phyloP scores from a whole-genome alignment of 306 rosid species.

The Oemleria cerasiformis region DNA sequence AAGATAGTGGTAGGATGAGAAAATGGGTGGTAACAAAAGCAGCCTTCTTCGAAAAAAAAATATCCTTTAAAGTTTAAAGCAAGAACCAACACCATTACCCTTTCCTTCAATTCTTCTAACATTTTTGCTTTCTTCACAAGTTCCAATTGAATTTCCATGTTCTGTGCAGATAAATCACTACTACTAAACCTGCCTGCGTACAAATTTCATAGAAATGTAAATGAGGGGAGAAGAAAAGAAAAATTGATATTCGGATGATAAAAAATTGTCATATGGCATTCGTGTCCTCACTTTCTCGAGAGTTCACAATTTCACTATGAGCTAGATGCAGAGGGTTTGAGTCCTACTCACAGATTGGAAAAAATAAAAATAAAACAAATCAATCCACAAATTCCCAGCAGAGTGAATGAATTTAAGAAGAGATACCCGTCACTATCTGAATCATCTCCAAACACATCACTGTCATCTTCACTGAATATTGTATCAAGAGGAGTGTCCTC shows the following conservation, averaged over 20 bases:
- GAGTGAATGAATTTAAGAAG: conserved; percentile 14
- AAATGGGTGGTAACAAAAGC: background rate
- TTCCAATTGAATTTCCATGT: conserved; percentile 48
- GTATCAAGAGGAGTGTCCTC: conserved; percentile 48
- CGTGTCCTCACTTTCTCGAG: conserved; percentile 42
- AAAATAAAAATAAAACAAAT: conserved; percentile 22
- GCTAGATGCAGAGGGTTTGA: conserved; percentile 25
- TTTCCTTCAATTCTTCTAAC: conserved; percentile 60
- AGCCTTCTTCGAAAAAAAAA: conserved; percentile 1
- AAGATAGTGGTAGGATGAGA: background rate
- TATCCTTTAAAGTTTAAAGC: conserved; percentile 2
- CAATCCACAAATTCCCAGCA: conserved; percentile 17
- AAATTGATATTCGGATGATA: background rate
- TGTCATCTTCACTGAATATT: conserved; percentile 58
- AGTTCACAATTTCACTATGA: conserved; percentile 38
- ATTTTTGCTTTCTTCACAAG: conserved; percentile 50
- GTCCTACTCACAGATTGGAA: conserved; percentile 44
- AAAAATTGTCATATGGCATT: conserved; percentile 9
- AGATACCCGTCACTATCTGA: conserved; percentile 79
- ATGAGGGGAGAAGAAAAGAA: background rate
- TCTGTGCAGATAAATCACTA: conserved; percentile 46
- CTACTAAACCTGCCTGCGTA: conserved; percentile 44
- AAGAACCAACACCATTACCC: conserved; percentile 42
- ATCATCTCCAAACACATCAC: conserved; percentile 49
- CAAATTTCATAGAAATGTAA: conserved; percentile 17